Conservation (phyloP, 2,329 filamentous ascomycete genomes). For the Spiromastix sp. region DNA sequence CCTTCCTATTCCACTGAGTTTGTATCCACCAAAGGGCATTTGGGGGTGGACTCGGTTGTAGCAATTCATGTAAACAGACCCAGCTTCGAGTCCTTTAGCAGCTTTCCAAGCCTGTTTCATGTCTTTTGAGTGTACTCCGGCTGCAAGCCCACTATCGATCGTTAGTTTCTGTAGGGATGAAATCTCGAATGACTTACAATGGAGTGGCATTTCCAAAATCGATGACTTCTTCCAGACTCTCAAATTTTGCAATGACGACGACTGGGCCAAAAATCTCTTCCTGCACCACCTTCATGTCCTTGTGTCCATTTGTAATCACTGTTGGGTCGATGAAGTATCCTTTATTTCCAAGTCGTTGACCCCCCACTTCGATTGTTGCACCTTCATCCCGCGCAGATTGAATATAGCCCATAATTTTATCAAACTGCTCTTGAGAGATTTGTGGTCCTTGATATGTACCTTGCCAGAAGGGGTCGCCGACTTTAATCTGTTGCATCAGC, state of each 20-base stretch:
- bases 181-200: too few relatives aligned
- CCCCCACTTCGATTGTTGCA: conserved; percentile 20
- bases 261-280: conserved; percentile 27
- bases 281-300: conserved; percentile 15
- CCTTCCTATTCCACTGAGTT: conserved; percentile 31
- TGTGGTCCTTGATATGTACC: conserved; percentile 8
- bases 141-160: conserved; percentile 21
- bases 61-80: conserved; percentile 26
- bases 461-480: conserved; percentile 7
- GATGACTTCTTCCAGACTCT: conserved; percentile 19
- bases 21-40: conserved; percentile 22
- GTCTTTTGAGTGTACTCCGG: conserved; percentile 22
- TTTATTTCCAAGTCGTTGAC: conserved; percentile 13
- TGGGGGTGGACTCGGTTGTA: conserved; percentile 20
- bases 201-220: conserved; percentile 20
- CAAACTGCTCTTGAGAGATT: conserved; percentile 7
- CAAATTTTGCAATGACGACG: conserved; percentile 19
- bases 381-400: conserved; percentile 18
- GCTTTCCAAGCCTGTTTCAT: conserved; percentile 19
- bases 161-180: too few relatives aligned
- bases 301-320: conserved; percentile 16
- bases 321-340: conserved; percentile 20
- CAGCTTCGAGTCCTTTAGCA: conserved; percentile 19
- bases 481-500: conserved; percentile 6
- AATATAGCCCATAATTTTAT: conserved; percentile 8